Percentiles rank a stretch among this genome's conserved stretches.
phyloP scores from a whole-genome alignment of 2,329 filamentous ascomycete genomes.

The Scytalidium lignicola region DNA sequence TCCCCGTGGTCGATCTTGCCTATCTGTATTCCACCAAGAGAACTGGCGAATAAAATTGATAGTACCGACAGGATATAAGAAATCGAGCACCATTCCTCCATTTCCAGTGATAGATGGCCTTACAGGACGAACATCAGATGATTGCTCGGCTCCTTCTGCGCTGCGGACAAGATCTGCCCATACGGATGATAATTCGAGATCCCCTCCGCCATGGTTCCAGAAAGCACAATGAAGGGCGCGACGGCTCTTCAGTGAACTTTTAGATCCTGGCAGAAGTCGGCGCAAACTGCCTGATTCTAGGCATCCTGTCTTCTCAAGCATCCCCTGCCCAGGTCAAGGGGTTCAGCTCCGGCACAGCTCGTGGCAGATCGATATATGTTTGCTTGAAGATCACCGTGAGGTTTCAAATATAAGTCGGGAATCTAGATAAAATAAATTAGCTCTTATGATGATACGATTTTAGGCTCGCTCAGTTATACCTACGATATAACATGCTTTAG shows the following conservation, averaged over 20 bases:
- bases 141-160: slow-evolving; percentile 10
- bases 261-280: slow-evolving; percentile 37
- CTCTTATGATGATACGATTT: too few species aligned
- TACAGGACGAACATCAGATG: slow-evolving; percentile 8
- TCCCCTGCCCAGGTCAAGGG: slow-evolving; percentile 31
- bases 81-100: slow-evolving; percentile 29
- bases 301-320: slow-evolving; percentile 57
- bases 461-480: too few species aligned
- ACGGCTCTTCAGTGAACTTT: slow-evolving; percentile 29
- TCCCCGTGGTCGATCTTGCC: slow-evolving; percentile 16
- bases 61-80: slow-evolving; percentile 35
- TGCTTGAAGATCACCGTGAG: slow-evolving; percentile 4
- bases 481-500: slow-evolving; percentile 19
- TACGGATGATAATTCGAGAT: slow-evolving; percentile 25
- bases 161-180: slow-evolving; percentile 22
- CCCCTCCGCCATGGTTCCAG: slow-evolving; percentile 46
- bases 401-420: neutral
- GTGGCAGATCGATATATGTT: neutral
- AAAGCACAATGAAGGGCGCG: slow-evolving; percentile 49
- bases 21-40: slow-evolving; percentile 20
- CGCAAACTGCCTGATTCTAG: slow-evolving; percentile 50
- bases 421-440: slow-evolving; percentile 1
- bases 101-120: slow-evolving; percentile 4
- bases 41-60: slow-evolving; percentile 29
- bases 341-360: slow-evolving; percentile 2